Base-by-base conservation (phyloP, 768 basidiomycete species). In the Stropharia rugosoannulata region DNA sequence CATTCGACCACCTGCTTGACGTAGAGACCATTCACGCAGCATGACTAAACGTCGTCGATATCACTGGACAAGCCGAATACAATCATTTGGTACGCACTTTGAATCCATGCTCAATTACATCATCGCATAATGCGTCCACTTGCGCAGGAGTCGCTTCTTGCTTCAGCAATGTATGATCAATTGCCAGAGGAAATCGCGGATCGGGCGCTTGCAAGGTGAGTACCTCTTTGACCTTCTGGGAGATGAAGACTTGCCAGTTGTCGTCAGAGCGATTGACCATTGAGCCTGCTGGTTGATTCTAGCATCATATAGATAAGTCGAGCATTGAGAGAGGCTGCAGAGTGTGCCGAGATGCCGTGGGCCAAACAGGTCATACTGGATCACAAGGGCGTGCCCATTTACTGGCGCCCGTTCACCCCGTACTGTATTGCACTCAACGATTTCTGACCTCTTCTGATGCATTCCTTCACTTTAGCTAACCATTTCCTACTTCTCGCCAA, bases 11-110 rank as follows among this genome's bases (percentile, higher is more conserved):
- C 80, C 52, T 72, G 75, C 19, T 68, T 63, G 44, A 80, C 70
- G 60, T 79, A 70, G 10, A 72, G 59, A 11, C 79, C 78, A 52
- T 81, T 81, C 0, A 82, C 75, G 53, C 81, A 82, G 61, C 80
- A 81, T 0, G 80, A 78, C 81, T 82, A 19, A 15, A 6, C 4
- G 18, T 32, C 22, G 27, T 32, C 9, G 37, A 13, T 43, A n/a
- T 16, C 13, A 16, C 22, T 13, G 13, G 39, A 48, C 8, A 48
- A 4, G 10, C 6, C 1, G 29, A 19, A 13, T 3, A 10, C 15
- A 22, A 18, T 25, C 36, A 38, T 18, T 1, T 22, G 22, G 3
- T 22, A 37, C 53, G 32, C 32, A 39, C 16, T 16, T 35, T 56
- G 18, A 52, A 52, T 4, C 51, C 51, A 18, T 36, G 37, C 10